These are phyloP conservation scores for Didymella keratinophila DNA, from an alignment of 2,329 filamentous ascomycete genomes.

Conservation along the genomic window DNA sequence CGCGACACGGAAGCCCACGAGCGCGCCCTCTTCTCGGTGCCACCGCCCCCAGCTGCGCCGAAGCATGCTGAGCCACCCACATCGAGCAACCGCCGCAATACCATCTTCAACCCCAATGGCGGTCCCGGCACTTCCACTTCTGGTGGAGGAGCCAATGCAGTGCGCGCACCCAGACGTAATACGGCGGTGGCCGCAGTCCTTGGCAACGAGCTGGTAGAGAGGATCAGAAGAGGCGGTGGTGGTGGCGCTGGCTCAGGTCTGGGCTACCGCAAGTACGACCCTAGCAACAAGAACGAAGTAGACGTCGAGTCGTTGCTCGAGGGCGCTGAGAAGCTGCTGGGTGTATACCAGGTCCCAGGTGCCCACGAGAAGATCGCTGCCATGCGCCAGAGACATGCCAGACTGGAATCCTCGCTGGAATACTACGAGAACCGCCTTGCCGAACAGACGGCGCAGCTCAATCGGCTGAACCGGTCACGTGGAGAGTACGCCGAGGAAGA, in stretches of 20 bases:
- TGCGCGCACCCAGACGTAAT: slow-evolving; percentile 69
- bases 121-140: slow-evolving; percentile 40
- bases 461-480: slow-evolving; percentile 70
- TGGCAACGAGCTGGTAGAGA: slow-evolving; percentile 84
- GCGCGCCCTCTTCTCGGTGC: slow-evolving; percentile 91
- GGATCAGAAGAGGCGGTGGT: slow-evolving; percentile 70
- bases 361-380: slow-evolving; percentile 77
- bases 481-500: slow-evolving; percentile 66
- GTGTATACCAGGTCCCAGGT: slow-evolving; percentile 84
- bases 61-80: slow-evolving; percentile 57
- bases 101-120: slow-evolving; percentile 55
- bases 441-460: slow-evolving; percentile 76
- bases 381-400: slow-evolving; percentile 74
- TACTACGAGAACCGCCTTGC: slow-evolving; percentile 83
- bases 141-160: slow-evolving; percentile 52
- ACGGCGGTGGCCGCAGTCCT: slow-evolving; percentile 91
- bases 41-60: slow-evolving; percentile 66
- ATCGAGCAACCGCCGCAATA: slow-evolving; percentile 55
- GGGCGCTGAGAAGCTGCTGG: slow-evolving; percentile 88
- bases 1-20: slow-evolving; percentile 95
- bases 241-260: slow-evolving; percentile 60
- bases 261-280: slow-evolving; percentile 53
- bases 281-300: slow-evolving; percentile 70
- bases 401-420: slow-evolving; percentile 75
- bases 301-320: slow-evolving; percentile 85